Evolutionary conservation across 1,284 basidiomycete genomes (phyloP).

Genomic region (Kwoniella shivajii): DNA sequence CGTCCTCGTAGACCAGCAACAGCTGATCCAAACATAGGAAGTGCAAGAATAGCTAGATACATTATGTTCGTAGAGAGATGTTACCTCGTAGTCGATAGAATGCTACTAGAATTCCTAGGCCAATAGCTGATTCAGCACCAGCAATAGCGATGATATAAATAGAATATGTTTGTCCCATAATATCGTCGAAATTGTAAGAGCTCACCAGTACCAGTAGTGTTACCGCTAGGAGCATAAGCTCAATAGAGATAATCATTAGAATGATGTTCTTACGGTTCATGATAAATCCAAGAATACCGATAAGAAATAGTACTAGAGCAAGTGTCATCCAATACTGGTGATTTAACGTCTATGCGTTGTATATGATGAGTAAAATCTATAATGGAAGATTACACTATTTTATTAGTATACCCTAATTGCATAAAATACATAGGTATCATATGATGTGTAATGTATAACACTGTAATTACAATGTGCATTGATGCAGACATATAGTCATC

Average conservation of each 20-base stretch:
- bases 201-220: conserved; percentile 49
- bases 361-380: no score
- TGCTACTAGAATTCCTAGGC: conserved; percentile 49
- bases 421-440: no score
- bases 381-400: no score
- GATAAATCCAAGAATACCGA: no score
- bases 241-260: conserved; percentile 53
- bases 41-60: conserved; percentile 49
- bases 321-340: no score
- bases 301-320: no score
- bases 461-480: no score
- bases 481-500: no score
- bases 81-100: conserved; percentile 38
- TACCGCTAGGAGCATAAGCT: conserved; percentile 52
- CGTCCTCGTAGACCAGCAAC: conserved; percentile 49
- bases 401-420: no score
- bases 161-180: conserved; percentile 51
- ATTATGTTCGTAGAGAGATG: conserved; percentile 44
- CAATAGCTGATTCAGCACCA: conserved; percentile 52
- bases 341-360: no score
- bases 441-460: no score
- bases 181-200: conserved; percentile 50
- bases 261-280: conserved; percentile 53
- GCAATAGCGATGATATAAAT: conserved; percentile 53
- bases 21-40: conserved; percentile 47